Evolutionary conservation across 2,329 filamentous ascomycete species (phyloP).

Genomic region (Aspergillus sp.): DNA sequence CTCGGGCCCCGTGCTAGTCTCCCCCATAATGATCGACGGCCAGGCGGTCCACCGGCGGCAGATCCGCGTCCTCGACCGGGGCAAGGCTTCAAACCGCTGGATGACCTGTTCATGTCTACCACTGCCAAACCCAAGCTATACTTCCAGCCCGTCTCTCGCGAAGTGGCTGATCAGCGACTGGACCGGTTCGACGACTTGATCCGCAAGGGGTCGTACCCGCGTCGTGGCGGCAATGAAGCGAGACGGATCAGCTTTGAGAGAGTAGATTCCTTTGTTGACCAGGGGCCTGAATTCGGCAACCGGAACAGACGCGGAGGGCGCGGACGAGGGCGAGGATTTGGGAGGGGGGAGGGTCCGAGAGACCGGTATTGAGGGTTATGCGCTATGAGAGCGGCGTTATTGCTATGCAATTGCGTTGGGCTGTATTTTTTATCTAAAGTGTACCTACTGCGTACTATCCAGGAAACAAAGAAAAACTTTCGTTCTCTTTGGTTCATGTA

Average conservation of each 20-base stretch:
- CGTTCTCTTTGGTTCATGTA: too few relatives aligned
- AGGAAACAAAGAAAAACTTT: too few relatives aligned
- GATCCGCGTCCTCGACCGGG: slow-evolving; percentile 16
- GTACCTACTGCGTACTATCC: too few relatives aligned
- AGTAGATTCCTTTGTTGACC: slow-evolving; percentile 57
- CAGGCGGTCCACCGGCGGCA: slow-evolving; percentile 13
- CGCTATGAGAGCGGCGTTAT: not conserved
- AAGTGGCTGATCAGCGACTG: slow-evolving; percentile 56
- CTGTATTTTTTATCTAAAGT: slow-evolving; percentile 1
- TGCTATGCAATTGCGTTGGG: not conserved
- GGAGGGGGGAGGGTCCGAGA: slow-evolving; percentile 14
- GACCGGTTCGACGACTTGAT: slow-evolving; percentile 45
- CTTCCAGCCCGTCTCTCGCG: slow-evolving; percentile 55
- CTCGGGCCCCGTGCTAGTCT: slow-evolving; percentile 17
- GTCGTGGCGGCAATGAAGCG: slow-evolving; percentile 43
- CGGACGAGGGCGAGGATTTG: slow-evolving; percentile 20
- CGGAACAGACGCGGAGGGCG: slow-evolving; percentile 21
- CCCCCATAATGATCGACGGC: slow-evolving; percentile 15
- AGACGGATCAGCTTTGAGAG: slow-evolving; percentile 67
- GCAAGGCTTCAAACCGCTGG: slow-evolving; percentile 47
- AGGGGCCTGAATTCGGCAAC: slow-evolving; percentile 53
- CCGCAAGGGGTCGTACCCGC: slow-evolving; percentile 28
- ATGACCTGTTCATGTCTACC: slow-evolving; percentile 53
- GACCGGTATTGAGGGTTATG: slow-evolving; percentile 3
- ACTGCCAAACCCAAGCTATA: slow-evolving; percentile 56